Base-by-base conservation (phyloP, 1,284 basidiomycete genomes). In the Ustilago curta region DNA sequence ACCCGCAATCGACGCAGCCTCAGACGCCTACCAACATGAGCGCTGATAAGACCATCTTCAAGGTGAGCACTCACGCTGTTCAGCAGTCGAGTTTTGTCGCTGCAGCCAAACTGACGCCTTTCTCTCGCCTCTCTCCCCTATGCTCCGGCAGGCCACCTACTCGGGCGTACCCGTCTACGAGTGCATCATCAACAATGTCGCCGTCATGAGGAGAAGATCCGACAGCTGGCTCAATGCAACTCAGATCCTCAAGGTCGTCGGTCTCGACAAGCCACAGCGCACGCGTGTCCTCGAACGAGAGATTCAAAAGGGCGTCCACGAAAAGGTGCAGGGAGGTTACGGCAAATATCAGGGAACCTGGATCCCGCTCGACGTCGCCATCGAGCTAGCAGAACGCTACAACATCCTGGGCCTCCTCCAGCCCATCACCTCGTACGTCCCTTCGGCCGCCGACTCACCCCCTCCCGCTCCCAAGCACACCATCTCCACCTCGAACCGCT, bases 321-420 rank as follows among this genome's bases (percentile, higher is more conserved):
- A 99, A 87, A 99, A 99, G 86, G 95, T 99, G 0, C 97, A 99
- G 85, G 97, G 97, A 37, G 97, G 97, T 0, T 99, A 99, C 86
- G 97, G 97, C 78, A 99, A 99, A 87, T 99, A 98, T 86, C 97
- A 99, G 89, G 97, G 97, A 19, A 99, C 97, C 39, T 99, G 97
- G 97, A 96, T 99, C 72, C 97, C 97, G 21, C 91, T 97, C 69
- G 94, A 97, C 60, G 89, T 94, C 64, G 95, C 95, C 6, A 87
- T 98, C 55, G 88, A 88, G 32, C 88, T 99, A 16, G 92, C 94
- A 29, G 93, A 91, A 80, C 94, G 97, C 84, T 99, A 98, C 87
- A 94, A 94, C 76, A 95, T 97, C 82, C 93, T 95, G 77, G 85
- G 88, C 25, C 88, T 93, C 16, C 89, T 99, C n/a, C 91, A 93